Evolutionary conservation across 805 yeast species (phyloP).

Genomic region (Suhomyces xylopsoci): DNA sequence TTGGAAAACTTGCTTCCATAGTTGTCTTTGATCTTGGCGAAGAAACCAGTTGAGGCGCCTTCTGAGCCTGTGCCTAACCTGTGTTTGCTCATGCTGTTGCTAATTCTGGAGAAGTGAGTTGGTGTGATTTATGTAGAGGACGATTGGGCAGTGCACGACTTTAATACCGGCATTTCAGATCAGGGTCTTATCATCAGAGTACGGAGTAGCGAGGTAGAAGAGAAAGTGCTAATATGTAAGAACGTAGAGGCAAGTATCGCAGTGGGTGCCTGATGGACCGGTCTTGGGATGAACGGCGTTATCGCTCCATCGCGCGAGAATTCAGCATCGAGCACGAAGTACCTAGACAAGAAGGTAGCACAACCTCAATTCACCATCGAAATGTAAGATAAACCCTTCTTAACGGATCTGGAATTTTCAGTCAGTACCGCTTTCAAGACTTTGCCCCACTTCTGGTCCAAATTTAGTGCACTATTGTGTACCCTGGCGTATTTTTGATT

Average conservation of each 20-base stretch:
- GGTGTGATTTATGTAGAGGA: not conserved
- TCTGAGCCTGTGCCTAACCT: not conserved
- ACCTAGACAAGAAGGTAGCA: not conserved
- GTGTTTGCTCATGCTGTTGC: not conserved
- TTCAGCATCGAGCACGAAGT: not conserved
- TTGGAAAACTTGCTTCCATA: constrained; percentile 37
- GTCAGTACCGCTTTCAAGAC: not conserved
- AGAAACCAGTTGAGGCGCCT: constrained; percentile 14
- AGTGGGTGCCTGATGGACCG: not conserved
- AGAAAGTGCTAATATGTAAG: not conserved
- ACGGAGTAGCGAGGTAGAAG: not conserved
- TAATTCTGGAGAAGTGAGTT: not conserved
- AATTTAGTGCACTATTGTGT: not conserved
- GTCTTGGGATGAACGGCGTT: not conserved
- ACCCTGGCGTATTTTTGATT: not conserved
- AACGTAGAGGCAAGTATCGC: not conserved
- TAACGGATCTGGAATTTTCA: not conserved
- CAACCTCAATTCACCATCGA: not conserved
- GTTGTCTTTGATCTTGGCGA: constrained; percentile 35
- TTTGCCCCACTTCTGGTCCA: not conserved
- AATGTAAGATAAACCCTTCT: no score
- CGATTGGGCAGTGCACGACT: not conserved
- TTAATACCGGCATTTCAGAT: not conserved
- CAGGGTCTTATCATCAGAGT: not conserved
- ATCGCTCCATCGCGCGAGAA: not conserved